Percentiles rank a stretch among this genome's conserved stretches.
Evolutionary conservation across 1,139 yeast species (phyloP).

Genomic region (Yamadazyma oceani): DNA sequence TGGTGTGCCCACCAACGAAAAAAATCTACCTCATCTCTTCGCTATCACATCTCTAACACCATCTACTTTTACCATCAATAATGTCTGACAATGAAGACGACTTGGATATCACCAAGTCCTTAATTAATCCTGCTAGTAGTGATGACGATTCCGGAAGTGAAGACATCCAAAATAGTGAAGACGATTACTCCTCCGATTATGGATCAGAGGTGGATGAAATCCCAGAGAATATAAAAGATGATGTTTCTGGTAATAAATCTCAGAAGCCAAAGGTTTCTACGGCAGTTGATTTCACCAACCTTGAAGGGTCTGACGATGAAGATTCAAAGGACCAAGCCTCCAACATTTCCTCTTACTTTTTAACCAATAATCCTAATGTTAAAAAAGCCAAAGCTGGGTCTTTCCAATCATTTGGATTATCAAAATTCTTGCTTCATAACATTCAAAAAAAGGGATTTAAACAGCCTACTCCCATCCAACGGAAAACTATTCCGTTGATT

Average conservation of each 20-base stretch:
- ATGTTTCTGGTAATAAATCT: too few species aligned
- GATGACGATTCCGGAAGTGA: not conserved
- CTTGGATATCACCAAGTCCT: constrained; percentile 1
- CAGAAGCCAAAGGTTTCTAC: too few species aligned
- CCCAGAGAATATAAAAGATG: constrained; percentile 2
- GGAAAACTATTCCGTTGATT: constrained; percentile 89
- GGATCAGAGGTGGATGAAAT: constrained; percentile 1
- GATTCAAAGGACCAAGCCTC: constrained; percentile 32
- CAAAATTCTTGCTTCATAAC: constrained; percentile 67
- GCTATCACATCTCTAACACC: not conserved
- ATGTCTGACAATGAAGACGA: constrained; percentile 1
- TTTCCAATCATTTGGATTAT: constrained; percentile 87
- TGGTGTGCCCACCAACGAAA: too few species aligned
- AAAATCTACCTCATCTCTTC: constrained; percentile 1
- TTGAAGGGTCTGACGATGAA: constrained; percentile 70
- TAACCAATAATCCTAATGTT: constrained; percentile 43
- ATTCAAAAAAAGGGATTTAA: constrained; percentile 84
- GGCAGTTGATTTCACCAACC: constrained; percentile 30
- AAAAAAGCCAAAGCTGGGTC: constrained; percentile 78
- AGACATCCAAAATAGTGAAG: constrained; percentile 3
- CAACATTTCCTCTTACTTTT: constrained; percentile 43
- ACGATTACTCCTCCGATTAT: not conserved
- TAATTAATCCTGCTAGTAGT: not conserved
- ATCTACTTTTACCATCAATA: not conserved
- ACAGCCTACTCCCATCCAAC: constrained; percentile 96